These are phyloP conservation scores for Euryodendron excelsum DNA, from an alignment of 148 eudicot species.

Conservation along the genomic window DNA sequence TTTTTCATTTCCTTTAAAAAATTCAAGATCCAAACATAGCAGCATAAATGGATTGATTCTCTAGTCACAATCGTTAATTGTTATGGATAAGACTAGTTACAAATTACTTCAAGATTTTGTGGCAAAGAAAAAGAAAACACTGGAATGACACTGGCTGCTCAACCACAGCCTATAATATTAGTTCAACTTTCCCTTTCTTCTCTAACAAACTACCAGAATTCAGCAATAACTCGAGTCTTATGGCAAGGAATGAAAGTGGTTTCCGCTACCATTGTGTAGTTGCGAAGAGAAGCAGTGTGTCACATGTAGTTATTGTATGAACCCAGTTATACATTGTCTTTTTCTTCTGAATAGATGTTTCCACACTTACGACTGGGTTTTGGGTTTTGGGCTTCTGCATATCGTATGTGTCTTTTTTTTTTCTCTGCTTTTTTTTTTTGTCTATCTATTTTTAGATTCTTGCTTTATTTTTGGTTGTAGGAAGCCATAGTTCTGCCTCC, in stretches of 20 bases:
- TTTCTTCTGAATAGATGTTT: not conserved
- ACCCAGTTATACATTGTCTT: not conserved
- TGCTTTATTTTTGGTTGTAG: constrained; percentile 35
- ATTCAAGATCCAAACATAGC: too few species aligned
- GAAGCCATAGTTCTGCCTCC: constrained; percentile 97
- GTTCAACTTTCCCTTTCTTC: too few species aligned
- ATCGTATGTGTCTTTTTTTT: not conserved
- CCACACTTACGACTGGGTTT: not conserved
- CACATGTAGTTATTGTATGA: not conserved
- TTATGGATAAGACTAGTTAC: not conserved
- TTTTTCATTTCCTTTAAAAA: too few species aligned
- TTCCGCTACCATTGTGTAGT: not conserved
- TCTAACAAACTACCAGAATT: too few species aligned
- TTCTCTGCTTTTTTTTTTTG: constrained; percentile 5
- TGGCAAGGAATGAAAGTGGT: too few species aligned
- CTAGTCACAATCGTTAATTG: not conserved
- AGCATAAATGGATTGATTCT: too few species aligned
- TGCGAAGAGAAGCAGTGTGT: not conserved
- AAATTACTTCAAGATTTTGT: not conserved
- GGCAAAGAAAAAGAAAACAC: too few species aligned
- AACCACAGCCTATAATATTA: too few species aligned
- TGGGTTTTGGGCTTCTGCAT: not conserved
- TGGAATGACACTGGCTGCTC: too few species aligned
- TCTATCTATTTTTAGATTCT: not conserved
- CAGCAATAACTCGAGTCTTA: too few species aligned